A percentile compares a stretch with the other conserved stretches of the same genome.
phyloP scores from a whole-genome alignment of 768 basidiomycete genomes.

The Mrakia blollopis region DNA sequence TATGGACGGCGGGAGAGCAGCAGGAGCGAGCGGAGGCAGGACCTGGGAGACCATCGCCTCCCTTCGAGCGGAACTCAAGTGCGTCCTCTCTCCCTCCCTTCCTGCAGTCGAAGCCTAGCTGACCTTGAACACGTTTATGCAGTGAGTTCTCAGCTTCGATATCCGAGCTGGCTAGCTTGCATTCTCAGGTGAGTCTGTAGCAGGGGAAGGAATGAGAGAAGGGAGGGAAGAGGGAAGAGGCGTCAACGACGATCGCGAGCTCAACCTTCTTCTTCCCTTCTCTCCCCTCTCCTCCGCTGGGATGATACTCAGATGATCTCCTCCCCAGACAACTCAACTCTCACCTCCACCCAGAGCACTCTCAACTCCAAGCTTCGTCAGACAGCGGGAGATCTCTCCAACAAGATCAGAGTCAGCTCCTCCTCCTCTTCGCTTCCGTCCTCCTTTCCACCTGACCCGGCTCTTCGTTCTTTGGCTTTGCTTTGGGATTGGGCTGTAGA shows the following conservation, averaged over 20 bases:
- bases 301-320: neutral
- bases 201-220: neutral
- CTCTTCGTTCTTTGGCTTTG: neutral
- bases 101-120: neutral
- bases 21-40: neutral
- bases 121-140: neutral
- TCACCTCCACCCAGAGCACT: neutral
- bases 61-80: neutral
- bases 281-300: neutral
- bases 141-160: slow-evolving; percentile 4
- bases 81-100: neutral
- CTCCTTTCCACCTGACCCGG: neutral
- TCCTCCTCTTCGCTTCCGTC: neutral
- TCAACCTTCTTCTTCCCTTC: neutral
- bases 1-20: neutral
- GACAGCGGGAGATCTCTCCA: neutral
- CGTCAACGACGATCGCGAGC: neutral
- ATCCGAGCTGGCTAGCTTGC: neutral
- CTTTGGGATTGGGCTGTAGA: neutral
- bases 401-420: slow-evolving; percentile 13
- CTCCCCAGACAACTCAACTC: neutral
- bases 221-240: neutral
- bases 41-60: neutral
- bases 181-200: neutral
- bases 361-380: neutral